phyloP scores from a whole-genome alignment of 148 eudicot species.

The Vaccinium corymbosum region DNA sequence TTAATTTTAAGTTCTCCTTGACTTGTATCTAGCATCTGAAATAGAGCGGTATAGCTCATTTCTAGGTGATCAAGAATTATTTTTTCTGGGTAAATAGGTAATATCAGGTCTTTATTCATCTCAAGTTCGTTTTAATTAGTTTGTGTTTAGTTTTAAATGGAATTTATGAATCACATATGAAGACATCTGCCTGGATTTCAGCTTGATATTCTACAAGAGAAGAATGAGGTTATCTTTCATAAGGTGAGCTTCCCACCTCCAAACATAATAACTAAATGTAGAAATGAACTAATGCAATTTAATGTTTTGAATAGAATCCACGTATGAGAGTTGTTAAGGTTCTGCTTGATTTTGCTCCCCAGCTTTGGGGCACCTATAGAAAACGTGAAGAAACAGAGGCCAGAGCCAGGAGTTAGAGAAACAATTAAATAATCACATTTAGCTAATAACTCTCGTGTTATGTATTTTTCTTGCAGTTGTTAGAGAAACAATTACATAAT shows the following conservation, averaged over 20 bases:
- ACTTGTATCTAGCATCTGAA: background rate
- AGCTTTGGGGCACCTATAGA: slow-evolving; percentile 76
- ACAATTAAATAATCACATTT: background rate
- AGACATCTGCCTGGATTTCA: slow-evolving; percentile 43
- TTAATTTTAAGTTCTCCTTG: background rate
- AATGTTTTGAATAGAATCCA: background rate
- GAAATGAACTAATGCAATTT: background rate
- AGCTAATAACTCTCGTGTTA: too few species aligned
- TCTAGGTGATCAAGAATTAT: background rate
- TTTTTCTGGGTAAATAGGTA: background rate
- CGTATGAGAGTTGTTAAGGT: background rate
- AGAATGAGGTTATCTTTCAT: slow-evolving; percentile 72
- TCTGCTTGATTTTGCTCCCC: slow-evolving; percentile 28
- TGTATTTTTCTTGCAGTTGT: too few species aligned
- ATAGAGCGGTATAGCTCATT: slow-evolving; percentile 1
- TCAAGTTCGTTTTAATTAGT: background rate
- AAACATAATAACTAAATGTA: background rate
- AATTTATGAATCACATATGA: background rate
- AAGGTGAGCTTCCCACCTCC: slow-evolving; percentile 43
- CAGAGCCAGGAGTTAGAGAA: slow-evolving; percentile 77
- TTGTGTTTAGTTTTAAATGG: background rate
- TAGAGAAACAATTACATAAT: too few species aligned
- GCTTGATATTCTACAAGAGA: slow-evolving; percentile 96
- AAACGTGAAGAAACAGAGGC: slow-evolving; percentile 90
- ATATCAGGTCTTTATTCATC: background rate